These are phyloP conservation scores for Abelmoschus esculentus DNA, from an alignment of 345 rosid genomes.

Conservation along the genomic window DNA sequence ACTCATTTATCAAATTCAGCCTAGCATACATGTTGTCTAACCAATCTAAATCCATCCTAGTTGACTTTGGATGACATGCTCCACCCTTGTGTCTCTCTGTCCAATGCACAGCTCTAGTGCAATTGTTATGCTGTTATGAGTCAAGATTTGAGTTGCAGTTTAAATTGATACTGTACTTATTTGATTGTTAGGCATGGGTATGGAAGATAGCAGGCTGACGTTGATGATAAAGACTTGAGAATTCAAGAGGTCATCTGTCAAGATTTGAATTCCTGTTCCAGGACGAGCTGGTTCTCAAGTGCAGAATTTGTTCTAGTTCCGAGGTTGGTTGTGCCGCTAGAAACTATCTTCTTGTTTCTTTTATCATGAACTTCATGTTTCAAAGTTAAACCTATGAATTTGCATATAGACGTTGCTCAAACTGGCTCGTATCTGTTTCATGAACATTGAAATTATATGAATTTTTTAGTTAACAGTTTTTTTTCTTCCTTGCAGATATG, in stretches of 20 bases:
- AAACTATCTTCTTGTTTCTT: background rate
- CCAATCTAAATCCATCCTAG: background rate
- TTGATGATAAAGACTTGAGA: conserved; percentile 85
- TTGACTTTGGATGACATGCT: background rate
- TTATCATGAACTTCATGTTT: conserved; percentile 1
- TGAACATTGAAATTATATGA: background rate
- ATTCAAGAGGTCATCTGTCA: conserved; percentile 79
- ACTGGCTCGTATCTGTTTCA: background rate
- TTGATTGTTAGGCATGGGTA: conserved; percentile 76
- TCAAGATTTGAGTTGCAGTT: background rate
- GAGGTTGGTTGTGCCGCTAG: background rate
- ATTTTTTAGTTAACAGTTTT: background rate
- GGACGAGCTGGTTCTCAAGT: conserved; percentile 64
- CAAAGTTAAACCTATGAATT: background rate
- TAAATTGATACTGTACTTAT: background rate
- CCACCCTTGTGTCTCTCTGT: background rate
- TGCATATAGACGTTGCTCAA: background rate
- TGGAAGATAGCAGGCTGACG: conserved; percentile 99
- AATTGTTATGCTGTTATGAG: background rate
- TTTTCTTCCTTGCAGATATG: conserved; percentile 51
- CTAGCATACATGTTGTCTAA: background rate
- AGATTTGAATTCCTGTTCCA: conserved; percentile 61
- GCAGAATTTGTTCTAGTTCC: conserved; percentile 22
- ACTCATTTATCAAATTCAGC: background rate
- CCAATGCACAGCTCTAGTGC: background rate